Evolutionary conservation across 257 asterid genomes (phyloP).

Genomic region (Solanum pinnatisectum): DNA sequence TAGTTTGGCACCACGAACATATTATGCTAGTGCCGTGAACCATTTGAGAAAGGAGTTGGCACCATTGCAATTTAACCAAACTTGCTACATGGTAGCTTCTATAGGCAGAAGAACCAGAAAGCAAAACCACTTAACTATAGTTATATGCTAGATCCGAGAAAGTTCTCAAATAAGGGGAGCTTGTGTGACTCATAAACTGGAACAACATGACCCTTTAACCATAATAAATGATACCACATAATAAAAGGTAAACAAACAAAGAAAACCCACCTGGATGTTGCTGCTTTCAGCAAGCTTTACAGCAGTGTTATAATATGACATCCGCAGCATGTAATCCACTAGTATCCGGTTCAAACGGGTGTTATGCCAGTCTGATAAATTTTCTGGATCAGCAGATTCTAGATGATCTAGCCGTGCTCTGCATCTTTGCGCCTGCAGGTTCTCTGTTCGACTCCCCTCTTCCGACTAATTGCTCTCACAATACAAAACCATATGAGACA

Average conservation of each 20-base stretch:
- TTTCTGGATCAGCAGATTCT: slow-evolving; percentile 73
- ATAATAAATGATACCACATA: neutral
- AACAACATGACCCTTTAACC: neutral
- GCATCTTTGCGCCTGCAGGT: slow-evolving; percentile 91
- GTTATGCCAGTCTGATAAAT: slow-evolving; percentile 54
- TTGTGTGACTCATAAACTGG: neutral
- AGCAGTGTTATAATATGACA: slow-evolving; percentile 93
- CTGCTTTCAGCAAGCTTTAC: slow-evolving; percentile 75
- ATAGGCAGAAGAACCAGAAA: neutral
- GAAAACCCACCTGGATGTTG: slow-evolving; percentile 59
- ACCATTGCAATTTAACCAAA: neutral
- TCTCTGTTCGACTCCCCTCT: slow-evolving; percentile 73
- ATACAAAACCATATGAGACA: neutral
- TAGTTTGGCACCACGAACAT: neutral
- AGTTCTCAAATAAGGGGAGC: neutral
- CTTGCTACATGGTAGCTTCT: neutral
- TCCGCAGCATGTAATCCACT: slow-evolving; percentile 91
- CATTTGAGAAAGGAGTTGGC: neutral
- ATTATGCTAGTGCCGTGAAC: neutral
- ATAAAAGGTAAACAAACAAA: neutral
- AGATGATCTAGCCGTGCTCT: slow-evolving; percentile 76
- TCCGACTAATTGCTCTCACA: slow-evolving; percentile 54
- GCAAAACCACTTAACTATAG: neutral
- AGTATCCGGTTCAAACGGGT: slow-evolving; percentile 78
- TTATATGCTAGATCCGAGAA: neutral